A percentile compares a stretch with the other conserved stretches of the same genome.
phyloP scores from a whole-genome alignment of 1,284 basidiomycete species.

The Rhodotorula sp. region DNA sequence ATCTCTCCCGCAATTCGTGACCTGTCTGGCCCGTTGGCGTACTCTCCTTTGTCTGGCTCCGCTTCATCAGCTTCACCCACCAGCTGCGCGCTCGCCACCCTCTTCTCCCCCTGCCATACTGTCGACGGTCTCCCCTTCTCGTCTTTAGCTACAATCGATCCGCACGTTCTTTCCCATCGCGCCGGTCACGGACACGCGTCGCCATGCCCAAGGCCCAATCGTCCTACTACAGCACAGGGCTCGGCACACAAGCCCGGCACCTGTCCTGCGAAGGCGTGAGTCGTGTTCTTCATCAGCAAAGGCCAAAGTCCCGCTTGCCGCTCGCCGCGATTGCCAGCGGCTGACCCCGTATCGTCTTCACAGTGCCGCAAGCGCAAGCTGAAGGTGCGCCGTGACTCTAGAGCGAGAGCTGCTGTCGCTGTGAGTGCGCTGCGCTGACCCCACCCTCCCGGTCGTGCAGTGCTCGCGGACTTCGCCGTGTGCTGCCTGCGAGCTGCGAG shows the following conservation, averaged over 20 bases:
- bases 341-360: not conserved
- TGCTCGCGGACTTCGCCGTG: not conserved
- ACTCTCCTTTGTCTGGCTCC: too few species aligned
- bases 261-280: slow-evolving; percentile 1
- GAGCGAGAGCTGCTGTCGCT: not conserved
- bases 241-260: not conserved
- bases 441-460: not conserved
- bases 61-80: too few species aligned
- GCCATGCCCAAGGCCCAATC: not conserved
- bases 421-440: not conserved
- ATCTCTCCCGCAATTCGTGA: too few species aligned
- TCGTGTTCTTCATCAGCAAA: not conserved
- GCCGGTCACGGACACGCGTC: not conserved
- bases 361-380: slow-evolving; percentile 4
- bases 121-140: too few species aligned
- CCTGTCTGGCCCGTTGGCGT: too few species aligned
- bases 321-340: not conserved
- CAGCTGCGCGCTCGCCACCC: too few species aligned
- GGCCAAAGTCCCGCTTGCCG: not conserved
- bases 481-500: not conserved
- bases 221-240: not conserved
- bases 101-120: too few species aligned
- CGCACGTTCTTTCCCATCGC: too few species aligned
- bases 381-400: not conserved
- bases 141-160: not conserved